These are phyloP conservation scores for Trichoderma virens DNA, from an alignment of 495 filamentous ascomycete genomes.

Conservation along the genomic window DNA sequence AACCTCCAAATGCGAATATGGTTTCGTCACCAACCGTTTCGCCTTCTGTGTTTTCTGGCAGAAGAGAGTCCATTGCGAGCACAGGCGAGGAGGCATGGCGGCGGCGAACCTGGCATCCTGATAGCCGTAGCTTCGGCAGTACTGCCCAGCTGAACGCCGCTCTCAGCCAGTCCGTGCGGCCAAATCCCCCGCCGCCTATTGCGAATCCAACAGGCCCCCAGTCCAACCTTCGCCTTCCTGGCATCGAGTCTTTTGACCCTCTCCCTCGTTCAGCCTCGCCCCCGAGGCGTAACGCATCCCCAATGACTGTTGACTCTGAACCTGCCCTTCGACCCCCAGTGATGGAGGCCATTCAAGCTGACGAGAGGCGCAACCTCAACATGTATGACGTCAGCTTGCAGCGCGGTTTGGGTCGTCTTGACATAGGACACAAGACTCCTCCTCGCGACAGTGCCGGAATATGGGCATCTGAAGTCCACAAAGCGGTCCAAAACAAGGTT, in stretches of 20 bases:
- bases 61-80: conserved; percentile 52
- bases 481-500: conserved; percentile 40
- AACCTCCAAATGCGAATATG: conserved; percentile 49
- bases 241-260: conserved; percentile 85
- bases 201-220: conserved; percentile 30
- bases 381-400: conserved; percentile 76
- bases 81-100: conserved; percentile 68
- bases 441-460: conserved; percentile 46
- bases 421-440: conserved; percentile 53
- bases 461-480: conserved; percentile 44
- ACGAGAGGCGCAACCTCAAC: conserved; percentile 53
- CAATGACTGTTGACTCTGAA: conserved; percentile 58
- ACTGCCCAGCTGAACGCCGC: conserved; percentile 29
- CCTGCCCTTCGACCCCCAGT: conserved; percentile 33
- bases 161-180: conserved; percentile 38
- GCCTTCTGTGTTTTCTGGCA: conserved; percentile 52
- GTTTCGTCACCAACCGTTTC: conserved; percentile 64
- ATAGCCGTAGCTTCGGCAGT: conserved; percentile 44
- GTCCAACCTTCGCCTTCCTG: conserved; percentile 57
- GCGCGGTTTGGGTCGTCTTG: conserved; percentile 62
- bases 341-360: conserved; percentile 37
- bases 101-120: conserved; percentile 84
- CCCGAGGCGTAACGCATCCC: conserved; percentile 53
- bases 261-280: conserved; percentile 57
- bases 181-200: conserved; percentile 46